phyloP scores from a whole-genome alignment of 1,139 yeast species.

The Candida freyschussii region DNA sequence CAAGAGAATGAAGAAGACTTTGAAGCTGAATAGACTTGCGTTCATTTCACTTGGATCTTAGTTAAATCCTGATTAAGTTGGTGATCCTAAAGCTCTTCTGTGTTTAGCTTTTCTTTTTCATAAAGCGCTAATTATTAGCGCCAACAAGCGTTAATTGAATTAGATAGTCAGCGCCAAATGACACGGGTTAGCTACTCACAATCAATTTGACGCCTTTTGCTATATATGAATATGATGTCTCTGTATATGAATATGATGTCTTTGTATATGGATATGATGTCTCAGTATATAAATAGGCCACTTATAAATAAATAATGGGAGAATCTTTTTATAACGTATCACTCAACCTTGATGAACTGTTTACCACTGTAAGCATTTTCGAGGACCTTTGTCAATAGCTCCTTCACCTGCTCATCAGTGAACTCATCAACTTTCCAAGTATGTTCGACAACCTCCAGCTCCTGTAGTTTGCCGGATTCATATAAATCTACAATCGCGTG shows the following conservation, averaged over 20 bases:
- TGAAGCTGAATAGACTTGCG: constrained; percentile 20
- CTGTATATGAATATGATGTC: too few relatives aligned
- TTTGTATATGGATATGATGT: too few relatives aligned
- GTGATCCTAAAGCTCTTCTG: too few relatives aligned
- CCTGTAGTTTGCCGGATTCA: constrained; percentile 54
- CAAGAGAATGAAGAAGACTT: constrained; percentile 68
- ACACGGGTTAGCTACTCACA: too few relatives aligned
- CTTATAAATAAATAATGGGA: neutral
- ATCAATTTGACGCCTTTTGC: too few relatives aligned
- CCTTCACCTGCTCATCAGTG: constrained; percentile 46
- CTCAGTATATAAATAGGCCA: neutral
- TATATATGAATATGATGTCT: too few relatives aligned
- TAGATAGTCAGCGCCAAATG: too few relatives aligned
- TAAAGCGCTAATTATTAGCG: too few relatives aligned
- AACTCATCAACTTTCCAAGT: constrained; percentile 37
- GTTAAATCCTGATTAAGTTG: too few relatives aligned
- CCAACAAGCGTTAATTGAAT: too few relatives aligned
- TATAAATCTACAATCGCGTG: constrained; percentile 61
- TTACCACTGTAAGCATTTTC: constrained; percentile 31
- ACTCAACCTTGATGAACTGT: constrained; percentile 22
- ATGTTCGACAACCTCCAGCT: constrained; percentile 52
- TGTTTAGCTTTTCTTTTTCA: too few relatives aligned
- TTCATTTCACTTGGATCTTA: too few relatives aligned
- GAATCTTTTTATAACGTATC: neutral
- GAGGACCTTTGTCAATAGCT: constrained; percentile 49